Evolutionary conservation across 208 protist genomes (phyloP), one percentile per base, ranked within the genome.

Genomic region (Sergeia podlipaevii): DNA sequence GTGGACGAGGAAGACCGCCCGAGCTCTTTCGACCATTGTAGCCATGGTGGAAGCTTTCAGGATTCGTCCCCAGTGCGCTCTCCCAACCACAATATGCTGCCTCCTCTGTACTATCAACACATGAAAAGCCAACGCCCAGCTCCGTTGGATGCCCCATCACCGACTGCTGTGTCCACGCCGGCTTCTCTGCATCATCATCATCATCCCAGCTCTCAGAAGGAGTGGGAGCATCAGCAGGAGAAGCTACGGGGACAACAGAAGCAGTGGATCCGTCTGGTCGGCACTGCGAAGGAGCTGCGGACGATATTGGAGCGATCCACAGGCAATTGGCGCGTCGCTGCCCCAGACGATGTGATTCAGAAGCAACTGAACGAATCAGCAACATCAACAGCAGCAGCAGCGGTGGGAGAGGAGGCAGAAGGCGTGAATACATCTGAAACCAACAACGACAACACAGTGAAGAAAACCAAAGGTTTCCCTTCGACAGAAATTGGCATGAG

Each of bases 261-360:
- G 34, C 27, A 61, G 32, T 13, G 11, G 5, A 39, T 61, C 15
- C 55, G 55, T 3, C 39, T 61, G 4, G 55, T 61, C 5, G 55
- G 55, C 32, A 21, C 39, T 4, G 10, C 55, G 7, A 44, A 4
- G 3, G 55, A 61, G 18, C 23, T 61, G 24, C 23, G 41, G 5
- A 32, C 39, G n/a, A 42, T 61, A 32, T 29, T 37, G 55, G 32
- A 44, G 55, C 55, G 55, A 21, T 32, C 26, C 2, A 29, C 8
- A 4, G 55, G 37, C 21, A 10, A 29, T 8, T 51, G 43, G 43
- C 26, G 17, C 18, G 8, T 49, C 5, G 26, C 43, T 10, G 33
- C 11, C 43, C 11, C 43, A 21, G 43, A 6, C 10, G 39, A 45
- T n/a, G n/a, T n/a, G n/a, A n/a, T n/a, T 54, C 27, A 15, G 15